Percentiles rank a stretch among this genome's conserved stretches.
Evolutionary conservation across 2,329 filamentous ascomycete genomes (phyloP).

Genomic region (Cladosporium phlei): DNA sequence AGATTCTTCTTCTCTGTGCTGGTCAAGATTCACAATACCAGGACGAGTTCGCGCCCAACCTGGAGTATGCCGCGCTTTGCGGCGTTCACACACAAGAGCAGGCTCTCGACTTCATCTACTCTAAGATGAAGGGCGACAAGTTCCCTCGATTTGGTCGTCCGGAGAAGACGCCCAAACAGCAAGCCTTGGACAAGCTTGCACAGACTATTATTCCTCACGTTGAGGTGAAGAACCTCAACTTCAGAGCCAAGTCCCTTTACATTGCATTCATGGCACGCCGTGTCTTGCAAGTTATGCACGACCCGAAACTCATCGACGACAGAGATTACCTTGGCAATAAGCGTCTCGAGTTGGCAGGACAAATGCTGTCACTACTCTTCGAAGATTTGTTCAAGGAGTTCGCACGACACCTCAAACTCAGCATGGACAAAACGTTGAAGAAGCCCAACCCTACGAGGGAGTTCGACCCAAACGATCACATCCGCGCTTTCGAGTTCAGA

Average conservation of each 20-base stretch:
- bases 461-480: conserved; percentile 80
- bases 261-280: conserved; percentile 96
- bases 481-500: conserved; percentile 76
- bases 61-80: conserved; percentile 81
- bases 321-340: conserved; percentile 98
- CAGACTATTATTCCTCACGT: conserved; percentile 95
- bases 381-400: conserved; percentile 98
- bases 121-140: conserved; percentile 80
- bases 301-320: conserved; percentile 86
- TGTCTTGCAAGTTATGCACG: conserved; percentile 88
- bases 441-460: conserved; percentile 85
- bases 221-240: conserved; percentile 83
- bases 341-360: conserved; percentile 86
- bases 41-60: conserved; percentile 91
- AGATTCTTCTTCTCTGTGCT: conserved; percentile 86
- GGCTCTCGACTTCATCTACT: conserved; percentile 86
- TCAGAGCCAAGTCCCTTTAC: conserved; percentile 94
- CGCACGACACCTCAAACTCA: conserved; percentile 80
- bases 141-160: conserved; percentile 41
- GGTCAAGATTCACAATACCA: conserved; percentile 85
- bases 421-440: conserved; percentile 91
- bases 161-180: conserved; percentile 77
- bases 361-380: conserved; percentile 87
- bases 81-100: conserved; percentile 91
- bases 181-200: conserved; percentile 86